Evolutionary conservation across 176 grass and related monocot genomes (phyloP), one percentile per base, ranked within the genome.

Genomic region (Zea mays): DNA sequence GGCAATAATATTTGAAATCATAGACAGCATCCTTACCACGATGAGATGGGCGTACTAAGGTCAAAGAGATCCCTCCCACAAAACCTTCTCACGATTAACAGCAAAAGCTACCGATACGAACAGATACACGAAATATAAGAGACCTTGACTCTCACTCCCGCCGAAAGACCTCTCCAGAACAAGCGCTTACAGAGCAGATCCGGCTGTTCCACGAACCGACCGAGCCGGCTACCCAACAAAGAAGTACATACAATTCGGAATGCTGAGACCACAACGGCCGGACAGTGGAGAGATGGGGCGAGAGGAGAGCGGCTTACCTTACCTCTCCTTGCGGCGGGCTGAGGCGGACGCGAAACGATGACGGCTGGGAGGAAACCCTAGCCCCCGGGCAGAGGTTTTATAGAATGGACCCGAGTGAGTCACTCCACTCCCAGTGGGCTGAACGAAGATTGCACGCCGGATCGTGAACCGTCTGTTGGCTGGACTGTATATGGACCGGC

Each of bases 321-420:
- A 44, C 77, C 64, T 69, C 77, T 67, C 11, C 68, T 13, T 27
- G 27, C 40, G 39, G 65, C 63, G 2, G 27, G 15, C 47, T 48
- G 70, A 3, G 35, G 46, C 57, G 46, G 27, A 27, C 27, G 27
- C 27, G 27, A 27, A 27, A 27, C 10, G 78, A 36, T 11, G 72
- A n/a, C 48, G 85, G 56, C 78, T 56, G 79, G 54, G 39, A 76
- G 72, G 65, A 71, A 86, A 86, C 65, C 85, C 85, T 86, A 86
- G 78, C 2, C 21, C 33, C 13, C n/a, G 50, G 3, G 50, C 62
- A 8, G 33, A 57, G 47, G 11, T 56, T 81, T 75, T 75, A 75
- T 86, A 81, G 33, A 27, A 27, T 27, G 27, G 27, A 27, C 27
- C 27, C 27, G 27, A 27, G 27, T 27, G 27, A 27, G 27, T 27